These are phyloP conservation scores for Phaeolepiota aurea DNA, from an alignment of 768 basidiomycete genomes.

Conservation along the genomic window DNA sequence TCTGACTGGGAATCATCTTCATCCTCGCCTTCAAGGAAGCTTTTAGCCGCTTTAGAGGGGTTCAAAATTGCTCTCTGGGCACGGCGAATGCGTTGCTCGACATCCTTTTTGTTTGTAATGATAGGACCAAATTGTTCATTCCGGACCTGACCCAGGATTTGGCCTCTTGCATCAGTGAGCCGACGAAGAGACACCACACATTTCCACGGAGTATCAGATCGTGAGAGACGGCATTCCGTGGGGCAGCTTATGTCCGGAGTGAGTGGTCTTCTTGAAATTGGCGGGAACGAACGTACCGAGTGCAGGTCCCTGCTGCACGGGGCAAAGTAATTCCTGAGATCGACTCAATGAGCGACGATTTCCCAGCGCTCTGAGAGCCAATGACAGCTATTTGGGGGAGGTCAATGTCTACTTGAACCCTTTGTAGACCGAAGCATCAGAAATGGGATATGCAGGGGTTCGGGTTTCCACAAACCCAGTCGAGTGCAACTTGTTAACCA, in stretches of 20 bases:
- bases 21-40: slow-evolving; percentile 25
- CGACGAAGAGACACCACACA: slow-evolving; percentile 35
- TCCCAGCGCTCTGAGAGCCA: slow-evolving; percentile 60
- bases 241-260: slow-evolving; percentile 20
- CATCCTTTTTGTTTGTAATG: slow-evolving; percentile 35
- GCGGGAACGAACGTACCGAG: slow-evolving; percentile 30
- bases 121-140: slow-evolving; percentile 29
- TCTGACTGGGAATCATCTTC: slow-evolving; percentile 16
- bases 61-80: slow-evolving; percentile 57
- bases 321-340: slow-evolving; percentile 60
- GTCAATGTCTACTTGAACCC: slow-evolving; percentile 55
- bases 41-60: slow-evolving; percentile 20
- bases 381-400: slow-evolving; percentile 60
- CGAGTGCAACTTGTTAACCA: slow-evolving; percentile 41
- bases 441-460: not conserved
- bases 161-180: slow-evolving; percentile 22
- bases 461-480: slow-evolving; percentile 32
- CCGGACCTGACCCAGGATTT: slow-evolving; percentile 19
- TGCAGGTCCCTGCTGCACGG: slow-evolving; percentile 57
- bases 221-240: slow-evolving; percentile 38
- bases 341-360: slow-evolving; percentile 62
- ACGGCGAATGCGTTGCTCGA: slow-evolving; percentile 52
- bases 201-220: slow-evolving; percentile 28
- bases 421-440: slow-evolving; percentile 13
- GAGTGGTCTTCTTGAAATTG: not conserved